Conservation (phyloP, 139 green algal genomes). For the Deuterostichococcus epilithicus region DNA sequence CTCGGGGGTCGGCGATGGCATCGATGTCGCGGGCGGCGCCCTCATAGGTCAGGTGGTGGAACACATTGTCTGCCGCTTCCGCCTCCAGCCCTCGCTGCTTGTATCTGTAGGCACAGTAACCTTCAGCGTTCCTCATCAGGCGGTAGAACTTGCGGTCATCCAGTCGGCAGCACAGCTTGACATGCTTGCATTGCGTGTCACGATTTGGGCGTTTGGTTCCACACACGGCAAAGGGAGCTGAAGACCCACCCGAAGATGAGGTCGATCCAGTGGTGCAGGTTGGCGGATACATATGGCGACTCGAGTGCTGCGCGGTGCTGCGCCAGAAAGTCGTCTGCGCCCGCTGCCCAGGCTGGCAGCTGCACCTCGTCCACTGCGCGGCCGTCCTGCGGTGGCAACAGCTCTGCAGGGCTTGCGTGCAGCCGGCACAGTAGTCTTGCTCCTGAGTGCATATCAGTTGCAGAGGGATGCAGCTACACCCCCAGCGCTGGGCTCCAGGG, state of each 20-base stretch:
- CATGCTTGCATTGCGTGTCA: too few species aligned
- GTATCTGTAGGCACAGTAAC: conserved; percentile 70
- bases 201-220: too few species aligned
- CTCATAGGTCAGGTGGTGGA: conserved; percentile 48
- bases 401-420: too few species aligned
- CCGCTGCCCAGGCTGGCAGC: conserved; percentile 67
- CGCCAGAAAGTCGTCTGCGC: conserved; percentile 35
- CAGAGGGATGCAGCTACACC: too few species aligned
- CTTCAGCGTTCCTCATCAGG: too few species aligned
- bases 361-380: conserved; percentile 51
- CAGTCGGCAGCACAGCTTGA: too few species aligned
- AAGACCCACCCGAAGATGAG: conserved; percentile 66
- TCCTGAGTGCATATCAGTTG: too few species aligned
- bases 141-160: too few species aligned
- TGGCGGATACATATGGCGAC: conserved; percentile 55
- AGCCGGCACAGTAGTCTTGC: too few species aligned
- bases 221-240: background rate
- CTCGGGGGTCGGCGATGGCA: conserved; percentile 1
- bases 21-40: conserved; percentile 8
- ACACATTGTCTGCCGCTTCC: conserved; percentile 63
- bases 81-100: conserved; percentile 57
- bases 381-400: background rate
- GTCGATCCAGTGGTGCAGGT: conserved; percentile 90
- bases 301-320: conserved; percentile 56
- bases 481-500: too few species aligned